Evolutionary conservation across 2,329 filamentous ascomycete genomes (phyloP), one percentile per base, ranked within the genome.

Genomic region (Chlorencoelia australis): DNA sequence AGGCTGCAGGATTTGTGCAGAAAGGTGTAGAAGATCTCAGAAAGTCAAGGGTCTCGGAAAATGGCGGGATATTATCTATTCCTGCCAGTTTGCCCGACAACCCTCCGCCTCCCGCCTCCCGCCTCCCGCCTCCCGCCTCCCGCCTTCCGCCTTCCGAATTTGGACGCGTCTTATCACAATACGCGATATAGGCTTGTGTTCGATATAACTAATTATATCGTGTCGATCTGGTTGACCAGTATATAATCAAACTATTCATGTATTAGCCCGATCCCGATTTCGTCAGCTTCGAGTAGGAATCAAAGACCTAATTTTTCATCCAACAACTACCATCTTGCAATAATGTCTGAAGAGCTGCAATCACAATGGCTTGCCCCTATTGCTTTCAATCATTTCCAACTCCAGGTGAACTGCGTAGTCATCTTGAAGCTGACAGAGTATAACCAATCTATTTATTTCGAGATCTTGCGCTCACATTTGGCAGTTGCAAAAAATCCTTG

Each of bases 321-420:
- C 28, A 13, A 8, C 15, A 30, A 30, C 13, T 16, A 14, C 28
- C 18, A 30, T 16, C 28, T 18, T 30, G 15, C 15, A 30, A 16
- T 18, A 30, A 30, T 30, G 13, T 30, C 13, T 30, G 18, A 30
- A 30, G 28, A 30, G 13, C n/a, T n/a, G n/a, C n/a, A n/a, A 5
- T 30, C 28, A 30, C 28, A 30, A 30, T 30, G 13, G 28, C 28
- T 30, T 30, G 13, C 28, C 28, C 28, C 13, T 30, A 30, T 30
- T 30, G 15, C 13, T 30, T 30, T 30, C 6, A 16, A 30, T 11
- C 13, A 18, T 30, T 30, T 30, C 28, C 28, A 16, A 15, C 28
- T 14, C 5, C 15, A 30, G 28, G 13, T 30, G 13, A 30, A 30
- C 15, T 30, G 13, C 28, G 28, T 7, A 30, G 13, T 30, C 15